phyloP scores from a whole-genome alignment of 108 stramenopile genomes.

The Skeletonema marinoi region DNA sequence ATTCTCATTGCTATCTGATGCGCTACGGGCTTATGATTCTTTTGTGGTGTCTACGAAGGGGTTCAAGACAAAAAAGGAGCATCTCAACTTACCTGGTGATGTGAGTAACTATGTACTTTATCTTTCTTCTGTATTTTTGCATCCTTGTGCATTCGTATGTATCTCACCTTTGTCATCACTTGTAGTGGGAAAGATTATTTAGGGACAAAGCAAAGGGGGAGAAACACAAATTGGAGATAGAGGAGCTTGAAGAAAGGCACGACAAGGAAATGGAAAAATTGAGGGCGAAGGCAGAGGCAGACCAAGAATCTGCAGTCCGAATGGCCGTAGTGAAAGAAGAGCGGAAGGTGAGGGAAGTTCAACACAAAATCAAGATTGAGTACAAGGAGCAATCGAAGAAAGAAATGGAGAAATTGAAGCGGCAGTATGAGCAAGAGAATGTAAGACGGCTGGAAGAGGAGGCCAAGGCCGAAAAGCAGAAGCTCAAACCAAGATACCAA shows the following conservation, averaged over 20 bases:
- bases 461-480: neutral
- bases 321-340: neutral
- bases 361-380: neutral
- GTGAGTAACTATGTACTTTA: neutral
- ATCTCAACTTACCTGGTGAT: constrained; percentile 17
- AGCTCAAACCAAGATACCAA: constrained; percentile 15
- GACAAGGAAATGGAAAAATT: neutral
- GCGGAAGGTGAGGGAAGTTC: neutral
- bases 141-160: too few species aligned
- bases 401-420: neutral
- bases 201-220: neutral
- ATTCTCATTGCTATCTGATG: constrained; percentile 9
- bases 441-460: neutral
- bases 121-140: neutral
- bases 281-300: neutral
- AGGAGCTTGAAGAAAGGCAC: neutral
- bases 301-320: neutral
- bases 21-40: constrained; percentile 10
- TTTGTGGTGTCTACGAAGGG: constrained; percentile 1
- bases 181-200: neutral
- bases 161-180: neutral
- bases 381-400: neutral
- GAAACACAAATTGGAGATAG: neutral
- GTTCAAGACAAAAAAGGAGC: neutral
- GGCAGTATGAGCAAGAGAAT: neutral